Base-by-base conservation (phyloP, 495 filamentous ascomycete genomes). In the Oidiodendron maius region DNA sequence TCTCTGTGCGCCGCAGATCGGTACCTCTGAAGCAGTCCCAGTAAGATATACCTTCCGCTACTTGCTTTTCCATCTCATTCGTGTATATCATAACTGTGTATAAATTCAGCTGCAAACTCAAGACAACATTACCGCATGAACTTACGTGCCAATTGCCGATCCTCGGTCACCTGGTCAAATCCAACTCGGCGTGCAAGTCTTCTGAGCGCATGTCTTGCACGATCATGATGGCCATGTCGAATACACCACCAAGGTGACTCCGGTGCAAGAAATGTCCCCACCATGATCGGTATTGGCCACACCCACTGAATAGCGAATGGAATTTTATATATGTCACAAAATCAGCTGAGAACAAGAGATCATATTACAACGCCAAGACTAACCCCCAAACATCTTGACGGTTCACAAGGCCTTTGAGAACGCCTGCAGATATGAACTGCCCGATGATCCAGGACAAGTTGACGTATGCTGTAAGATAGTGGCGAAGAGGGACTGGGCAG, bases 1-100 rank as follows among this genome's bases (percentile, higher is more conserved):
- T 81, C 51, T 83, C 80, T 3, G 84, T 89, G 35, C 84, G 81
- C 37, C 80, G 72, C 3, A n/a, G n/a, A n/a, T n/a, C n/a, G n/a
- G n/a, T n/a, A n/a, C n/a, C n/a, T n/a, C n/a, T n/a, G n/a, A n/a
- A 73, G 65, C 74, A 75, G 43, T 80, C 76, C 30, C 60, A 24
- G 46, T 78, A 81, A 11, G 13, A 71, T 48, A 71, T 75, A 5
- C 80, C 80, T 18, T 70, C 66, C 52, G 75, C 71, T 38, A 81
- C 66, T 47, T 81, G 64, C 23, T 66, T 57, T 57, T 86, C 82
- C 8, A 82, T 63, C n/a, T 75, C 69, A 47, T 76, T 71, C 0
- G 82, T 84, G 51, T 84, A 75, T 0, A 73, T 62, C 48, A 84
- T 82, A 61, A 79, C 76, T 3, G 74, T 68, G 0, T 55, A 45